A percentile compares a stretch with the other conserved stretches of the same genome.
phyloP scores from a whole-genome alignment of 2,329 filamentous ascomycete species.

The Furcasterigmium sp. region DNA sequence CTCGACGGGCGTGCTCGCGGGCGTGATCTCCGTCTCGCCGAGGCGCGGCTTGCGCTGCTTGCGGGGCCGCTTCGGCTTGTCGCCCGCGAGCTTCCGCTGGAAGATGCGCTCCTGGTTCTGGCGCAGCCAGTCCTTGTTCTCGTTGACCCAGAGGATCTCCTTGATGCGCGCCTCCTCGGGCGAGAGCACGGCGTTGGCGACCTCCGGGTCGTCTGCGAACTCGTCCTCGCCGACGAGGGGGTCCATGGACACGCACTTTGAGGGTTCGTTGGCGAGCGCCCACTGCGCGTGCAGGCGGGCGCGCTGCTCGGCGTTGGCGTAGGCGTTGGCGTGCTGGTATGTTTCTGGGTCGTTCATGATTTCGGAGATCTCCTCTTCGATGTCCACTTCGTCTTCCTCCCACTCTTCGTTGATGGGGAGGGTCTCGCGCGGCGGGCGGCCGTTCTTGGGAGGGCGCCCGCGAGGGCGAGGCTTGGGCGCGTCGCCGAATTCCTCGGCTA shows the following conservation, averaged over 20 bases:
- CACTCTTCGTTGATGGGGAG: slow-evolving; percentile 58
- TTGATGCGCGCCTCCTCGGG: slow-evolving; percentile 75
- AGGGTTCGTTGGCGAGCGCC: slow-evolving; percentile 42
- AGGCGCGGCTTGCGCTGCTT: slow-evolving; percentile 53
- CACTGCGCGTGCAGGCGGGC: slow-evolving; percentile 48
- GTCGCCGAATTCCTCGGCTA: slow-evolving; percentile 12
- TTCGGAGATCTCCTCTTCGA: slow-evolving; percentile 66
- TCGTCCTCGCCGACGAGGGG: slow-evolving; percentile 71
- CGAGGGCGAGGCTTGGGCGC: background rate
- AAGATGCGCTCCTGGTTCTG: slow-evolving; percentile 80
- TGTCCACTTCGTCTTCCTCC: slow-evolving; percentile 56
- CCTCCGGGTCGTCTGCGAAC: slow-evolving; percentile 86
- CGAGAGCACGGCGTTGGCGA: slow-evolving; percentile 70
- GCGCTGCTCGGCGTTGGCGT: slow-evolving; percentile 52
- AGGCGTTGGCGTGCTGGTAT: slow-evolving; percentile 48
- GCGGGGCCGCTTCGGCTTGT: slow-evolving; percentile 51
- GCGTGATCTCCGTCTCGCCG: slow-evolving; percentile 59
- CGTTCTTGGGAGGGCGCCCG: background rate
- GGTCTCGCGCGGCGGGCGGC: slow-evolving; percentile 28
- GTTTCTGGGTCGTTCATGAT: slow-evolving; percentile 60
- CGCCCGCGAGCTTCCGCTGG: slow-evolving; percentile 60
- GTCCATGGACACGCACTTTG: slow-evolving; percentile 48
- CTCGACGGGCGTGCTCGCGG: slow-evolving; percentile 63
- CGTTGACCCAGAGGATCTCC: slow-evolving; percentile 88
- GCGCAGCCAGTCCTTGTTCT: slow-evolving; percentile 91